A percentile compares a stretch with the other conserved stretches of the same genome.
Conservation (phyloP, 1,284 basidiomycete species). For the Trichosporon sp. region DNA sequence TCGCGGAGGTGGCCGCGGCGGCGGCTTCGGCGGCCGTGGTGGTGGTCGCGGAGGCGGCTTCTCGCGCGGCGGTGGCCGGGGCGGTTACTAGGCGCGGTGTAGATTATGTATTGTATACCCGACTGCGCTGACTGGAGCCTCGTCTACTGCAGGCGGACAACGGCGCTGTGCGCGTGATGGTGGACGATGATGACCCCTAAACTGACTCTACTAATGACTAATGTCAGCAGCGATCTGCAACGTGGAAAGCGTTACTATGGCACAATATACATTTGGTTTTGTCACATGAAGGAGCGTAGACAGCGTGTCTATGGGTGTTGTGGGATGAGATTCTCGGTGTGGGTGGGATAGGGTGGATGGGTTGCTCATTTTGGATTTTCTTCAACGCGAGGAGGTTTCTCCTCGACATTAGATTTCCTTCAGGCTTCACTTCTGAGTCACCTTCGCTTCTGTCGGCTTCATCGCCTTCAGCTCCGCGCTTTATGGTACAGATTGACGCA, state of each 20-base stretch:
- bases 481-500: background rate
- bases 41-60: constrained; percentile 32
- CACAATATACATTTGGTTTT: constrained; percentile 15
- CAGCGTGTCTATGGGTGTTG: background rate
- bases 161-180: no score
- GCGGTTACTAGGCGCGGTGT: constrained; percentile 28
- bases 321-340: background rate
- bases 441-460: background rate
- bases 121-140: background rate
- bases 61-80: constrained; percentile 31
- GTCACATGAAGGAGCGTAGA: background rate
- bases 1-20: constrained; percentile 26
- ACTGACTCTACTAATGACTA: no score
- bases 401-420: background rate
- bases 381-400: background rate
- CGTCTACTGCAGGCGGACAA: no score
- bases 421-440: background rate
- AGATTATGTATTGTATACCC: constrained; percentile 31
- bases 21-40: constrained; percentile 21
- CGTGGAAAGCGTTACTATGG: background rate
- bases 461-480: background rate
- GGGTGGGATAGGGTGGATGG: background rate
- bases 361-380: background rate
- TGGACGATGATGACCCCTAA: no score
- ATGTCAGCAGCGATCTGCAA: no score